A percentile compares a stretch with the other conserved stretches of the same genome.
These are phyloP conservation scores for Adansonia madagascariensis DNA, from an alignment of 441 rosid species.

Conservation along the genomic window DNA sequence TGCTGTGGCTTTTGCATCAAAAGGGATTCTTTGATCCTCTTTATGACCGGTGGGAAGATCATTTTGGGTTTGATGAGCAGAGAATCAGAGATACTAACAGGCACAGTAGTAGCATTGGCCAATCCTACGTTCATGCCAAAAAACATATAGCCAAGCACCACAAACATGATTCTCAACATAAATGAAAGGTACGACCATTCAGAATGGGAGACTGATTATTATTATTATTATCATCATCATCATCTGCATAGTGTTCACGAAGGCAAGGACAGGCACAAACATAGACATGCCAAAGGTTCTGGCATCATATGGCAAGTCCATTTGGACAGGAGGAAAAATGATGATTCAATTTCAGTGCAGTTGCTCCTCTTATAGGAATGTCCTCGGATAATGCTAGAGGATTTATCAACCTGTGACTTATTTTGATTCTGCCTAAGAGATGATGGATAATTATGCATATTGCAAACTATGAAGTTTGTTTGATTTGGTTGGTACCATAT, in stretches of 20 bases:
- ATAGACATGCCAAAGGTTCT: constrained; percentile 45
- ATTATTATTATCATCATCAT: constrained; percentile 27
- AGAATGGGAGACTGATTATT: constrained; percentile 53
- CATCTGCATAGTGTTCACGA: constrained; percentile 69
- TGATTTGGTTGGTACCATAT: neutral
- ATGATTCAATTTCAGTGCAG: constrained; percentile 19
- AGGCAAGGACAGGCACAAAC: constrained; percentile 51
- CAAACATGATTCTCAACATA: constrained; percentile 46
- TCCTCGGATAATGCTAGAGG: neutral
- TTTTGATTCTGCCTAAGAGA: neutral
- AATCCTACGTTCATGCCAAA: constrained; percentile 31
- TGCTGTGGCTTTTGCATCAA: constrained; percentile 86
- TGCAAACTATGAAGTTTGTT: neutral
- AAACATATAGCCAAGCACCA: constrained; percentile 45
- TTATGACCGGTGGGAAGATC: constrained; percentile 88
- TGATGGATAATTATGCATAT: neutral
- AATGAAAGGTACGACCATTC: constrained; percentile 46
- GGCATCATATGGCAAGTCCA: constrained; percentile 36
- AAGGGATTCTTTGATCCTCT: constrained; percentile 85
- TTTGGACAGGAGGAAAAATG: constrained; percentile 39
- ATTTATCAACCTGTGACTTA: neutral
- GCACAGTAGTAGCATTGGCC: constrained; percentile 29
- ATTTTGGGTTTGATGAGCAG: constrained; percentile 40
- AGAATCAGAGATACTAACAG: constrained; percentile 27
- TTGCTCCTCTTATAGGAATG: neutral